Percentiles rank a stretch among this genome's conserved stretches.
phyloP scores from a whole-genome alignment of 331 rosid genomes.

The Malus hybrid region DNA sequence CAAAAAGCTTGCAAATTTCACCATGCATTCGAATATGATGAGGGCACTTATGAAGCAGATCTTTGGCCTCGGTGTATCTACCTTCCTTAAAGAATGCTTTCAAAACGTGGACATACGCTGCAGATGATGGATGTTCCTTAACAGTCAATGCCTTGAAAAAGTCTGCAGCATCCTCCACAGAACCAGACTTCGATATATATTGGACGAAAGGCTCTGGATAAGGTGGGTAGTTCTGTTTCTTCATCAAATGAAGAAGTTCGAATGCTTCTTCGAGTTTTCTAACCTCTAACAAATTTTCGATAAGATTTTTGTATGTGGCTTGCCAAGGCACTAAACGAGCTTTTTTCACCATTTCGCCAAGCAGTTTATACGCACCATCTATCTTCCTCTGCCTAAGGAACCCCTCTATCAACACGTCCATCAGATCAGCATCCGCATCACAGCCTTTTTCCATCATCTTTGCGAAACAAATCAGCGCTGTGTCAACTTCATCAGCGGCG shows the following conservation, averaged over 20 bases:
- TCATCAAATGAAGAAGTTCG: constrained; percentile 54
- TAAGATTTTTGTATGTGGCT: constrained; percentile 52
- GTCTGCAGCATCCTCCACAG: constrained; percentile 67
- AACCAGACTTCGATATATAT: constrained; percentile 67
- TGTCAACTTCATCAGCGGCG: constrained; percentile 49
- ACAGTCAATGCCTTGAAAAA: constrained; percentile 53
- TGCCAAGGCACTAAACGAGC: constrained; percentile 58
- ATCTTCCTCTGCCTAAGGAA: constrained; percentile 40
- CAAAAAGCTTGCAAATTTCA: constrained; percentile 50
- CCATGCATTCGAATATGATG: constrained; percentile 47
- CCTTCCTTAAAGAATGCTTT: constrained; percentile 61
- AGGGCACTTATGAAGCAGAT: constrained; percentile 61
- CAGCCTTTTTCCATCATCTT: constrained; percentile 61
- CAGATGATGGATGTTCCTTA: constrained; percentile 48
- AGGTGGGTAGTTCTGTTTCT: constrained; percentile 53
- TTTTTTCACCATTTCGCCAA: constrained; percentile 41
- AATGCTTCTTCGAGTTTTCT: constrained; percentile 72
- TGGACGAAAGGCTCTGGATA: constrained; percentile 44
- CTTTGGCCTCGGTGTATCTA: constrained; percentile 67
- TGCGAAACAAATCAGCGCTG: constrained; percentile 53
- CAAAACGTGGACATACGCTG: constrained; percentile 57
- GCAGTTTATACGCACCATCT: constrained; percentile 55
- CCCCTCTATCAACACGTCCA: constrained; percentile 56
- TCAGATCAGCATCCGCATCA: constrained; percentile 52
- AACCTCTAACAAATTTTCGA: constrained; percentile 44